phyloP scores from a whole-genome alignment of 306 rosid species.

The Cotoneaster glaucophyllus region DNA sequence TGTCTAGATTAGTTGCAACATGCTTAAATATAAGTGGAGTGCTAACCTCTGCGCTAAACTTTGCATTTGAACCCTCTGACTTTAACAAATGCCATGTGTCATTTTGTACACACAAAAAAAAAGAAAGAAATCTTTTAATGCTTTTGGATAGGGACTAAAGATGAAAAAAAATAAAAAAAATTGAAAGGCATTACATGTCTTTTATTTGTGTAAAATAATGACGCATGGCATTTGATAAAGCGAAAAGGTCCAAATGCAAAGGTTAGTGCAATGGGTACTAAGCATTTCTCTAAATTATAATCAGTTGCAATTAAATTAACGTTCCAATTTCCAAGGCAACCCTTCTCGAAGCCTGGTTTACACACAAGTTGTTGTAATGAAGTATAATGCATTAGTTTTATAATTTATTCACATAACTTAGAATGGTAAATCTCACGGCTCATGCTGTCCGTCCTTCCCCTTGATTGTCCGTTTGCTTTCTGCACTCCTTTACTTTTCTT shows the following conservation, averaged over 20 bases:
- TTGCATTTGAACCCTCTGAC: too few relatives aligned
- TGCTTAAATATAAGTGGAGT: not conserved
- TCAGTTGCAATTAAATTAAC: not conserved
- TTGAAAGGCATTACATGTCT: too few relatives aligned
- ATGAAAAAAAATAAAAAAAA: too few relatives aligned
- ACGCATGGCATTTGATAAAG: too few relatives aligned
- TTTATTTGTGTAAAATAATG: too few relatives aligned
- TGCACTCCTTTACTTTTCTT: not conserved
- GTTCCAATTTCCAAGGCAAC: not conserved
- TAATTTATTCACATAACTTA: not conserved
- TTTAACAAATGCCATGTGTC: too few relatives aligned
- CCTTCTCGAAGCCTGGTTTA: not conserved
- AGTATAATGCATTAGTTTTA: not conserved
- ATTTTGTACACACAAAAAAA: too few relatives aligned
- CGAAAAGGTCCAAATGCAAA: too few relatives aligned
- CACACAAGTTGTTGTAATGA: not conserved
- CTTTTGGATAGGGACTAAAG: too few relatives aligned
- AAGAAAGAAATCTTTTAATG: too few relatives aligned
- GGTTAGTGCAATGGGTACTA: too few relatives aligned
- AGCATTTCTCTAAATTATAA: not conserved
- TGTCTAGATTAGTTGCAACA: not conserved
- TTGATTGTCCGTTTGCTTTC: not conserved
- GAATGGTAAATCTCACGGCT: not conserved
- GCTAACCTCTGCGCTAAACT: too few relatives aligned
- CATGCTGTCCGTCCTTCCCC: not conserved